These are phyloP conservation scores for Fusarium chlamydosporum DNA, from an alignment of 2,329 filamentous ascomycete genomes.

Conservation along the genomic window DNA sequence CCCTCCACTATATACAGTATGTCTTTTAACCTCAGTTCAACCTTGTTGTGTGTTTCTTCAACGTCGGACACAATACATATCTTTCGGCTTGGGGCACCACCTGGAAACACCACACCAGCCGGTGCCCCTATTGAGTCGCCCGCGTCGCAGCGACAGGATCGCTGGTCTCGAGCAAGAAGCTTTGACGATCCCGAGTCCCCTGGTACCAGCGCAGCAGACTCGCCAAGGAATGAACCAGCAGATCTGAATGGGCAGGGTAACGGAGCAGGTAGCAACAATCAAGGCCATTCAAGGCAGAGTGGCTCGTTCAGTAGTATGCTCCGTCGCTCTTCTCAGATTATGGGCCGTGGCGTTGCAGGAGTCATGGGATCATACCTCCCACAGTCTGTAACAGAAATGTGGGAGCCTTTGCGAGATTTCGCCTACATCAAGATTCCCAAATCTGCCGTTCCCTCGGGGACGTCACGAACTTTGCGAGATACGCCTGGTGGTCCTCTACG, in stretches of 20 bases:
- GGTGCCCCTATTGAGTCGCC: slow-evolving; percentile 57
- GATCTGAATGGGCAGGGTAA: slow-evolving; percentile 56
- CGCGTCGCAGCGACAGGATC: slow-evolving; percentile 62
- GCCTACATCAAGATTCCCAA: slow-evolving; percentile 95
- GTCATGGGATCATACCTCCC: slow-evolving; percentile 94
- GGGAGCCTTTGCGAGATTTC: slow-evolving; percentile 95
- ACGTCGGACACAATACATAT: slow-evolving; percentile 97
- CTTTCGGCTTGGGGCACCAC: slow-evolving; percentile 79
- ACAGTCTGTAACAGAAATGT: slow-evolving; percentile 95
- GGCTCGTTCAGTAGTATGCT: slow-evolving; percentile 92
- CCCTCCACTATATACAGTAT: slow-evolving; percentile 97
- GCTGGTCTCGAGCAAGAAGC: slow-evolving; percentile 68
- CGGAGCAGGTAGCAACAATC: slow-evolving; percentile 47
- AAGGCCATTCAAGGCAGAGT: slow-evolving; percentile 66
- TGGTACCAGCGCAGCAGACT: slow-evolving; percentile 65
- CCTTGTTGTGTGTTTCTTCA: slow-evolving; percentile 93
- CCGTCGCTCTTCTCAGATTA: slow-evolving; percentile 93
- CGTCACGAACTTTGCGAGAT: slow-evolving; percentile 51
- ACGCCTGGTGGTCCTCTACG: slow-evolving; percentile 69
- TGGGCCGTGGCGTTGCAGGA: slow-evolving; percentile 88
- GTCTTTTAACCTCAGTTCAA: slow-evolving; percentile 97
- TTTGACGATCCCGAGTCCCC: slow-evolving; percentile 62
- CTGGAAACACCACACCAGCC: slow-evolving; percentile 55
- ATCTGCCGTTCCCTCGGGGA: slow-evolving; percentile 49
- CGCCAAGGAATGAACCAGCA: slow-evolving; percentile 64